phyloP scores from a whole-genome alignment of 2,329 filamentous ascomycete genomes.

The Beauveria scarabaeidicola region DNA sequence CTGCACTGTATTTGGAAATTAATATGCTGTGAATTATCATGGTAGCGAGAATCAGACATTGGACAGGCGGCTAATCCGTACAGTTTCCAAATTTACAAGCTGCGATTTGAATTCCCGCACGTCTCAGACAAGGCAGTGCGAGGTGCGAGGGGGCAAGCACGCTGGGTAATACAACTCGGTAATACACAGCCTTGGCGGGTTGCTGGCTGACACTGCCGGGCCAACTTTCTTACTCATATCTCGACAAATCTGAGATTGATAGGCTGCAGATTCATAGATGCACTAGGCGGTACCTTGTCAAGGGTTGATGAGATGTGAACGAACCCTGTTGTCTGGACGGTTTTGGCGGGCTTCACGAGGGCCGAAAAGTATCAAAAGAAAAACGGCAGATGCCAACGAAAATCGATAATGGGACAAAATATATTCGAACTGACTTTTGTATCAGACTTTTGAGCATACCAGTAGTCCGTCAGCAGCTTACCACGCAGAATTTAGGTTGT shows the following conservation, averaged over 20 bases:
- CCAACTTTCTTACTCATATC: slow-evolving; percentile 10
- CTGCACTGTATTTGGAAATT: not conserved
- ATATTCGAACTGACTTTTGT: no score
- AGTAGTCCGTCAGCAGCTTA: not conserved
- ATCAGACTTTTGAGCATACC: no score
- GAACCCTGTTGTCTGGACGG: not conserved
- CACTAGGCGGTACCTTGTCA: not conserved
- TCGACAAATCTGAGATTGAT: slow-evolving; percentile 4
- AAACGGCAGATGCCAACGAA: no score
- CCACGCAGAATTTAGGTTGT: not conserved
- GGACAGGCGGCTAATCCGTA: not conserved
- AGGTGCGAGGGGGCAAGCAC: not conserved
- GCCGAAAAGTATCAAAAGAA: not conserved
- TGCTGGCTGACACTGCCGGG: slow-evolving; percentile 2
- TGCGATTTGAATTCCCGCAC: not conserved
- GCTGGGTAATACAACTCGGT: not conserved
- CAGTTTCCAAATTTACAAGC: not conserved
- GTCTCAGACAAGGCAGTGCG: not conserved
- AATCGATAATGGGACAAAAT: no score
- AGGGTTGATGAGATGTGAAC: not conserved
- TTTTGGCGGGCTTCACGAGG: not conserved
- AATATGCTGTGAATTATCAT: not conserved
- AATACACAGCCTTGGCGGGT: slow-evolving; percentile 6
- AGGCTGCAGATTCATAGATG: slow-evolving; percentile 1
- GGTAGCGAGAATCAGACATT: not conserved